phyloP scores from a whole-genome alignment of 148 eudicot species.

The Rhododendron molle region DNA sequence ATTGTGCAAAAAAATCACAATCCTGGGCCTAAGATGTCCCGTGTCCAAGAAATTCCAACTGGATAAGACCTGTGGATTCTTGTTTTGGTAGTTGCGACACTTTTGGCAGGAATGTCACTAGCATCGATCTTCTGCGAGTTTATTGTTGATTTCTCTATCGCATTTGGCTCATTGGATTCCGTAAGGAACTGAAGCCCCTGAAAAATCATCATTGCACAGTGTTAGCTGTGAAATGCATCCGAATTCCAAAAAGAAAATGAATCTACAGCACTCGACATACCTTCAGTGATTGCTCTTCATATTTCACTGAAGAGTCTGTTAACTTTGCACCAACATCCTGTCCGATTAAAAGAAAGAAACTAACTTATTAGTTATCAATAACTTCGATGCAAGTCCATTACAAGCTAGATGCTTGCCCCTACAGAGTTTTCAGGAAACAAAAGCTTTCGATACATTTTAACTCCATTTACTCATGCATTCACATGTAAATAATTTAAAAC shows the following conservation, averaged over 20 bases:
- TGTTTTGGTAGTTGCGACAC: conserved; percentile 34
- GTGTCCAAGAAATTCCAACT: conserved; percentile 56
- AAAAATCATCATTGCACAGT: conserved; percentile 8
- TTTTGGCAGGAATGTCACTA: conserved; percentile 27
- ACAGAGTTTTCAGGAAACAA: neutral
- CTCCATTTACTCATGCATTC: neutral
- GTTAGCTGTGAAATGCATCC: conserved; percentile 9
- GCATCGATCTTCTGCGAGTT: conserved; percentile 24
- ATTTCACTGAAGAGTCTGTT: conserved; percentile 33
- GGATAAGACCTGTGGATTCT: conserved; percentile 71
- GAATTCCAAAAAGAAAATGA: conserved; percentile 1
- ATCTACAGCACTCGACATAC: conserved; percentile 25
- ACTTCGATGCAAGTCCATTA: neutral
- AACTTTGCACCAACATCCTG: conserved; percentile 59
- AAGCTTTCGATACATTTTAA: too few relatives aligned
- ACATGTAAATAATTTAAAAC: neutral
- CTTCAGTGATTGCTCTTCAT: conserved; percentile 54
- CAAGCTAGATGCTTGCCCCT: neutral
- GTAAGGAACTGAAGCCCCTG: conserved; percentile 80
- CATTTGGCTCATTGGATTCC: conserved; percentile 34
- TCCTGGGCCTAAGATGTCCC: conserved; percentile 32
- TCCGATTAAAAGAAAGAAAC: conserved; percentile 7
- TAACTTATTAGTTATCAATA: neutral
- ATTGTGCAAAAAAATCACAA: conserved; percentile 12
- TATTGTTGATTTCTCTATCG: conserved; percentile 28